phyloP scores from a whole-genome alignment of 257 asterid genomes.

The Linderniella brevidens region DNA sequence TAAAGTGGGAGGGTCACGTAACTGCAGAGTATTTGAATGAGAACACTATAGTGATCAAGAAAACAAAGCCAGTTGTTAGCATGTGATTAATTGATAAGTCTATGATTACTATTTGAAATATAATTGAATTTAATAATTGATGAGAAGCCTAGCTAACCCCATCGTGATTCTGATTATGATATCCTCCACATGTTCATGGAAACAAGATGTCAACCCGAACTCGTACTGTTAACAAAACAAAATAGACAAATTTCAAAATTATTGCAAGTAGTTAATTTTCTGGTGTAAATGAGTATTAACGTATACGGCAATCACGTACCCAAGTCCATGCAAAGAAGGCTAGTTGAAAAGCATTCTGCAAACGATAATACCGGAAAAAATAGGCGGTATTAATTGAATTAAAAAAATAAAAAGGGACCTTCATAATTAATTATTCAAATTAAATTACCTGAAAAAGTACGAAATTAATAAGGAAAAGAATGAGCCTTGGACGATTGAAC shows the following conservation, averaged over 20 bases:
- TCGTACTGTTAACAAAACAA: conserved; percentile 30
- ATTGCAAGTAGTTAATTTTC: not conserved
- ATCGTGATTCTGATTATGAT: conserved; percentile 55
- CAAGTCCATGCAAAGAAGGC: conserved; percentile 94
- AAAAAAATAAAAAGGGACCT: not conserved
- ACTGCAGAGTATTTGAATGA: conserved; percentile 69
- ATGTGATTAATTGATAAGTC: not conserved
- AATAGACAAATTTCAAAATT: not conserved
- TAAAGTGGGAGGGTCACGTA: conserved; percentile 87
- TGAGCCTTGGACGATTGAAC: conserved; percentile 67
- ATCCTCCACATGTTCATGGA: conserved; percentile 66
- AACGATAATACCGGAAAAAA: not conserved
- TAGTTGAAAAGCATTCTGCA: conserved; percentile 90
- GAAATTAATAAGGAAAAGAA: conserved; percentile 65
- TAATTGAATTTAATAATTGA: too few relatives aligned
- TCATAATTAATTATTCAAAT: too few relatives aligned
- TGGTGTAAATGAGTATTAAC: not conserved
- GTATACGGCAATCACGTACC: conserved; percentile 31
- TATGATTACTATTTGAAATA: too few relatives aligned
- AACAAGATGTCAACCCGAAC: conserved; percentile 71
- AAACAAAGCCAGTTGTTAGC: not conserved
- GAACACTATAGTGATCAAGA: conserved; percentile 29
- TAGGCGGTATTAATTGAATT: conserved; percentile 1
- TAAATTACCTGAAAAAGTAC: conserved; percentile 70
- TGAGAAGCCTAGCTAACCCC: conserved; percentile 38